These are phyloP conservation scores for Pyronema domesticum DNA, from an alignment of 495 filamentous ascomycete species.

Conservation along the genomic window DNA sequence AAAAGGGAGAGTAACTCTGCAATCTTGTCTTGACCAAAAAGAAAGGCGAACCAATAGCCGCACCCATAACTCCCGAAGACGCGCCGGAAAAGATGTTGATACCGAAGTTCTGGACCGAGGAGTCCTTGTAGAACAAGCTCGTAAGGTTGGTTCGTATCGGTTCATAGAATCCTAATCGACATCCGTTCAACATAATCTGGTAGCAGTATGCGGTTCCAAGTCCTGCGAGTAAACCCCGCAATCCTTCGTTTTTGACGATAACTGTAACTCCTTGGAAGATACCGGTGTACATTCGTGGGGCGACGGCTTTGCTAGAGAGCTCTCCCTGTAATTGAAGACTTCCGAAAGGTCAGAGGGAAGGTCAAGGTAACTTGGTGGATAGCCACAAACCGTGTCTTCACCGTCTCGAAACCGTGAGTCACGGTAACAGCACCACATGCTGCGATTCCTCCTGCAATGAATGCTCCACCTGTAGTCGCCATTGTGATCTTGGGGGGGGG, in stretches of 20 bases:
- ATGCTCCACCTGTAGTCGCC: slow-evolving; percentile 33
- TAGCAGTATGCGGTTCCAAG: slow-evolving; percentile 93
- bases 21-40: slow-evolving; percentile 97
- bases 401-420: slow-evolving; percentile 95
- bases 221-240: slow-evolving; percentile 71
- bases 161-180: slow-evolving; percentile 94
- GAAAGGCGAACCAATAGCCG: slow-evolving; percentile 80
- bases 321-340: slow-evolving; percentile 95
- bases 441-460: slow-evolving; percentile 88
- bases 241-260: slow-evolving; percentile 80
- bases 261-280: slow-evolving; percentile 81
- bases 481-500: slow-evolving; percentile 1
- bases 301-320: slow-evolving; percentile 66
- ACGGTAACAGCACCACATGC: slow-evolving; percentile 95
- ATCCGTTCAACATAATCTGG: slow-evolving; percentile 91
- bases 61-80: slow-evolving; percentile 71
- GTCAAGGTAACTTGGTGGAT: neutral
- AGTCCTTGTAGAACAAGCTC: slow-evolving; percentile 46
- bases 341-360: slow-evolving; percentile 7
- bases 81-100: slow-evolving; percentile 90
- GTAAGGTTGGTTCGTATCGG: slow-evolving; percentile 55
- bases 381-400: slow-evolving; percentile 69
- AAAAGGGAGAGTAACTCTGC: slow-evolving; percentile 84
- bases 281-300: slow-evolving; percentile 75
- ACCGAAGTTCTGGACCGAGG: slow-evolving; percentile 56